Conservation (phyloP, 139 green algal species). For the Chlorella sp. region DNA sequence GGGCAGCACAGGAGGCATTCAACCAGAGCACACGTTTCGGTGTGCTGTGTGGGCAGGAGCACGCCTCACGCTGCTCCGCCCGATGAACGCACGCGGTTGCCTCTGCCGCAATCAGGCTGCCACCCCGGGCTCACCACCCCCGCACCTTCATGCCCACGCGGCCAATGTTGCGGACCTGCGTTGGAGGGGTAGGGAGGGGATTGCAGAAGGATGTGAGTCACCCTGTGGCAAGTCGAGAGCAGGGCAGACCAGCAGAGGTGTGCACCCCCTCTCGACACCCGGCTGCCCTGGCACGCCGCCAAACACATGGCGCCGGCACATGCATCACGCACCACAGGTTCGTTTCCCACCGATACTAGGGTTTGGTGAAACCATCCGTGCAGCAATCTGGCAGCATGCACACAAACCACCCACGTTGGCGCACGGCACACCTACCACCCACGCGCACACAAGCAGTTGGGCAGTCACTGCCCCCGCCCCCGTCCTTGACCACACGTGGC, state of each 20-base stretch:
- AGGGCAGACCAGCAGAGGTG: not conserved
- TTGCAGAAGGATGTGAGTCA: not conserved
- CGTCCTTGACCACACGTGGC: not conserved
- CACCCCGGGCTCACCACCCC: no score
- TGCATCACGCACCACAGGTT: no score
- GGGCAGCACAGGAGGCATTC: not conserved
- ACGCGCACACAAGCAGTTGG: no score
- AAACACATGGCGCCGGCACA: not conserved
- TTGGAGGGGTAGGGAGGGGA: not conserved
- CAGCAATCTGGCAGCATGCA: no score
- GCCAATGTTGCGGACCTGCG: conserved; percentile 18
- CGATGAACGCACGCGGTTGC: no score
- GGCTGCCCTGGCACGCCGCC: not conserved
- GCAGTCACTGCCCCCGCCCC: not conserved
- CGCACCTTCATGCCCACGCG: conserved; percentile 25
- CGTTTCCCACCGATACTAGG: no score
- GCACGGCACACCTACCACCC: not conserved
- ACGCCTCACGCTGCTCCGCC: no score
- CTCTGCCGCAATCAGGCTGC: no score
- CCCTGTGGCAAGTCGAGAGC: not conserved
- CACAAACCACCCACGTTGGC: not conserved
- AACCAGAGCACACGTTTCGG: not conserved
- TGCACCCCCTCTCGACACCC: not conserved
- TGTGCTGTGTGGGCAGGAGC: no score
- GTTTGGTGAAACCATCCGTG: no score